These are phyloP conservation scores for Lichtheimia corymbifera DNA, from an alignment of 371 early-diverging fungal species.

Conservation along the genomic window DNA sequence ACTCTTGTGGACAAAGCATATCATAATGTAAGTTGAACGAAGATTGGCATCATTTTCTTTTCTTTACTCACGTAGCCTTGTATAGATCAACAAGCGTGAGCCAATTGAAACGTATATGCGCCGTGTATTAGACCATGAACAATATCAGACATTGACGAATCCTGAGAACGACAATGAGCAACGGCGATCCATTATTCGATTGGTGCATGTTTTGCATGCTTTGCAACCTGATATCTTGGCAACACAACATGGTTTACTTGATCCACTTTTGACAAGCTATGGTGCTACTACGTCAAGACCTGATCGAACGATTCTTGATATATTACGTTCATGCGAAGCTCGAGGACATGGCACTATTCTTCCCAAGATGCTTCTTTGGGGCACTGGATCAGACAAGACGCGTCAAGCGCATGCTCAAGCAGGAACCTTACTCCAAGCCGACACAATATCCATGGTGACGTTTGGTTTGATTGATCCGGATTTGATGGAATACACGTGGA, in stretches of 20 bases:
- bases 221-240: slow-evolving; percentile 48
- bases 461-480: slow-evolving; percentile 65
- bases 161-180: slow-evolving; percentile 23
- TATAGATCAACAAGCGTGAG: slow-evolving; percentile 28
- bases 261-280: slow-evolving; percentile 56
- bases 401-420: slow-evolving; percentile 46
- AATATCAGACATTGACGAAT: slow-evolving; percentile 32
- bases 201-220: slow-evolving; percentile 48
- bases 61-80: not conserved
- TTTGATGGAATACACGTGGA: slow-evolving; percentile 66
- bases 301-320: slow-evolving; percentile 53
- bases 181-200: slow-evolving; percentile 46
- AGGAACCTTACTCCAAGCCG: slow-evolving; percentile 33
- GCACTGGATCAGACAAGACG: slow-evolving; percentile 53
- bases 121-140: slow-evolving; percentile 39
- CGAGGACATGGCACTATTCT: slow-evolving; percentile 48
- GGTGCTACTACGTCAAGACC: slow-evolving; percentile 52
- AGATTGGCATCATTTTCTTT: not conserved
- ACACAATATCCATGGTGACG: slow-evolving; percentile 52
- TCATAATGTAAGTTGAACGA: slow-evolving; percentile 17
- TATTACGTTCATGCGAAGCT: slow-evolving; percentile 51
- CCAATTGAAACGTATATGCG: slow-evolving; percentile 47
- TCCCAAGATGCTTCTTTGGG: slow-evolving; percentile 55
- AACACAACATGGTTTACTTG: slow-evolving; percentile 48
- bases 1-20: slow-evolving; percentile 31